These are phyloP conservation scores for Clonostachys byssicola DNA, from an alignment of 2,329 filamentous ascomycete species.

Conservation along the genomic window DNA sequence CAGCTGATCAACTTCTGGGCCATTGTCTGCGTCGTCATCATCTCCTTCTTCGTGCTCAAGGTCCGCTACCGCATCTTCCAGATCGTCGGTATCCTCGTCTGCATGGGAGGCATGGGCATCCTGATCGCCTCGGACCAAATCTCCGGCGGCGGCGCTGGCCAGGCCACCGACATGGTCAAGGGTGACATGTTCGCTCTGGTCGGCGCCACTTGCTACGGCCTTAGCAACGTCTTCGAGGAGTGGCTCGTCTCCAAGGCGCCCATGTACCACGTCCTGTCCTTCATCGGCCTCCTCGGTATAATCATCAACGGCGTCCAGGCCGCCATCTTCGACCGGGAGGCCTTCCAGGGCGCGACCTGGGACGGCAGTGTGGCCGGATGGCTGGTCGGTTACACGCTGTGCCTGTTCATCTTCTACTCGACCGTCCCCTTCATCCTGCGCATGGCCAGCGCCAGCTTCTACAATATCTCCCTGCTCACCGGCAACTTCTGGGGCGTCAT, in stretches of 20 bases:
- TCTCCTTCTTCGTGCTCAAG: slow-evolving; percentile 77
- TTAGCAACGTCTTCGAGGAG: slow-evolving; percentile 90
- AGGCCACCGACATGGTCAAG: slow-evolving; percentile 69
- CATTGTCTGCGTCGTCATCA: slow-evolving; percentile 83
- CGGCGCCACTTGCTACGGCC: slow-evolving; percentile 86
- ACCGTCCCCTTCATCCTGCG: slow-evolving; percentile 84
- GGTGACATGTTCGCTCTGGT: slow-evolving; percentile 90
- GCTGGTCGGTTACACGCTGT: slow-evolving; percentile 83
- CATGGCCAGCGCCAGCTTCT: slow-evolving; percentile 87
- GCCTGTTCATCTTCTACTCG: slow-evolving; percentile 80
- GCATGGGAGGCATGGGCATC: slow-evolving; percentile 85
- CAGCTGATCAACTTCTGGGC: slow-evolving; percentile 99
- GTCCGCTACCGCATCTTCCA: slow-evolving; percentile 90
- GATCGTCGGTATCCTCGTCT: slow-evolving; percentile 81
- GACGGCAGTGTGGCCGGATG: slow-evolving; percentile 71
- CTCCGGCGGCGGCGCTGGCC: slow-evolving; percentile 67
- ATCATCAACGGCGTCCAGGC: slow-evolving; percentile 90
- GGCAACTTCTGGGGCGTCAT: slow-evolving; percentile 97
- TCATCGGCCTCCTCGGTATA: slow-evolving; percentile 83
- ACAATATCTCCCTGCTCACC: slow-evolving; percentile 92
- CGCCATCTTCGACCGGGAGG: slow-evolving; percentile 81
- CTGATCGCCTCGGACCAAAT: slow-evolving; percentile 86
- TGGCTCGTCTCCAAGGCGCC: slow-evolving; percentile 85
- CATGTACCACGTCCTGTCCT: slow-evolving; percentile 89
- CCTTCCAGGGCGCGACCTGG: slow-evolving; percentile 64